Evolutionary conservation across 2,329 filamentous ascomycete species (phyloP).

Genomic region (Paecilomyces niveus): DNA sequence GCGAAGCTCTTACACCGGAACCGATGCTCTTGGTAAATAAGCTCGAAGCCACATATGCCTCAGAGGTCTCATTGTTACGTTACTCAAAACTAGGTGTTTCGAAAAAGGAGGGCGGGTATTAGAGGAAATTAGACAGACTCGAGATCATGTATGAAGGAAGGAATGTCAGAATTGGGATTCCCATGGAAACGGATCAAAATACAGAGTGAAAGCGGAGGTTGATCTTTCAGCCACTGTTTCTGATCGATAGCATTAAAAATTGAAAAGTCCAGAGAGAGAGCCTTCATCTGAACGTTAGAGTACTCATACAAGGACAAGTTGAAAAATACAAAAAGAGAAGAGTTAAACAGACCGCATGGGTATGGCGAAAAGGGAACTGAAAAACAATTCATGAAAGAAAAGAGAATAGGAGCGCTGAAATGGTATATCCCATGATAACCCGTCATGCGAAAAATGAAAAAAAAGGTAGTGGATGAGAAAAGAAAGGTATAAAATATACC

Average conservation of each 20-base stretch:
- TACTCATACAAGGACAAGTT: neutral
- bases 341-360: neutral
- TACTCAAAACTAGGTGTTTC: too few relatives aligned
- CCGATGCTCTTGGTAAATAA: too few relatives aligned
- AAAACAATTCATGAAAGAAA: neutral
- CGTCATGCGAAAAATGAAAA: neutral
- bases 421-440: constrained; percentile 1
- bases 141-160: neutral
- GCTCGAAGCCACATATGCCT: too few relatives aligned
- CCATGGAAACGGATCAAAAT: neutral
- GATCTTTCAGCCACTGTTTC: neutral
- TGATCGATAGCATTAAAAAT: neutral
- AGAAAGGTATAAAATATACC: neutral
- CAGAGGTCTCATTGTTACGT: too few relatives aligned
- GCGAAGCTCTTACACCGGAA: too few relatives aligned
- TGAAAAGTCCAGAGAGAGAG: neutral
- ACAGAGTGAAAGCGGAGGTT: neutral
- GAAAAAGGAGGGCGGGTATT: too few relatives aligned
- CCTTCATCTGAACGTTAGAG: neutral
- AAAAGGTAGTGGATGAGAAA: neutral
- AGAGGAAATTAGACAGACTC: too few relatives aligned
- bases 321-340: neutral
- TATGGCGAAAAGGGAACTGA: neutral
- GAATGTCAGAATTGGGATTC: neutral
- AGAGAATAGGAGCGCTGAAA: neutral